Base-by-base conservation (phyloP, 352 stramenopile species). In the Pythium pectinolyticum region DNA sequence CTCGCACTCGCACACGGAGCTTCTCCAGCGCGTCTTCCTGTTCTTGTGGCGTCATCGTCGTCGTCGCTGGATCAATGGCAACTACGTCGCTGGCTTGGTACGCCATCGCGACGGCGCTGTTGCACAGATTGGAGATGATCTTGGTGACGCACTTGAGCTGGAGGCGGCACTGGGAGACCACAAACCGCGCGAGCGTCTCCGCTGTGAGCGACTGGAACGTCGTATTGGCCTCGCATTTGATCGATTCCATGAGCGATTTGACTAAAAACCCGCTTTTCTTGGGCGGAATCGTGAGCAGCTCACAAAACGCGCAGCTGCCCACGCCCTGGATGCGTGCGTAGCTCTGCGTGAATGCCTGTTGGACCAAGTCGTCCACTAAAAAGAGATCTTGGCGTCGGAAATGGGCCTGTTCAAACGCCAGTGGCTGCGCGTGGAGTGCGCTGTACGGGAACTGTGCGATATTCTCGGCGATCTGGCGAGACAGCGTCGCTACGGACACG, bases 341-440 rank as follows among this genome's bases (percentile, higher is more conserved):
- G 47, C 80, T 76, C 2, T 58, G 67, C 35, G 69, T 63, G 35
- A 81, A 92, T 5, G 70, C 72, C 61, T 83, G 66, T 30, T 90
- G 81, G 28, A 94, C 57, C 7, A 78, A 48, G 6, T 95, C 86
- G 41, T 95, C 86, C 2, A 90, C 57, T 1, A 91, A 57, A 65
- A 92, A 95, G 19, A 95, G 60, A 49, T 95, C 86, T 67, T 95
- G 86, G 1, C 86, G 79, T 40, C 82, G 80, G 32, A 92, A 92
- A 60, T 95, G 86, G 15, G 84, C 80, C 39, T 75, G 54, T 61
- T 94, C 81, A 56, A 82, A 94, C 37, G 67, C 72, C 25, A 70
- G 39, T 2, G 73, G 62, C 17, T 74, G 15, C 1, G 3, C 39
- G n/a, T 68, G 49, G 3, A 94, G 62, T 7, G 62, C 48, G 0